phyloP scores from a whole-genome alignment of 139 green algal genomes.

The Penium margaritaceum region DNA sequence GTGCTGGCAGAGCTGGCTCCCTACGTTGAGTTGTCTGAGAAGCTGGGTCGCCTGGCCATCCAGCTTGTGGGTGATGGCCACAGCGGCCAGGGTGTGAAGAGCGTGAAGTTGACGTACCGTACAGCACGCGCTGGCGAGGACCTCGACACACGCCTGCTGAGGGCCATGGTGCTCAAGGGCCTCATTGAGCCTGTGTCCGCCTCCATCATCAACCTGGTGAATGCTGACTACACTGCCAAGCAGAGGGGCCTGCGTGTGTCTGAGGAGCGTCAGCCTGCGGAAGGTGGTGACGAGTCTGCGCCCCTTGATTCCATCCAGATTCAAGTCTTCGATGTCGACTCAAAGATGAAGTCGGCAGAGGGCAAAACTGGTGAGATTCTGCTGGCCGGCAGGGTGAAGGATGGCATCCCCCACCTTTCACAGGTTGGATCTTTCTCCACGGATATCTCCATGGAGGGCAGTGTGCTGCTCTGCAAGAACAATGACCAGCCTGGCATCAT shows the following conservation, averaged over 20 bases:
- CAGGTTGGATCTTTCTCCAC: constrained; percentile 78
- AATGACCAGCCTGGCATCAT: constrained; percentile 88
- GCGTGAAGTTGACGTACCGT: constrained; percentile 77
- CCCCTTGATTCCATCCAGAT: constrained; percentile 38
- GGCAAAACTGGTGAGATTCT: constrained; percentile 15
- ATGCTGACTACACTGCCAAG: constrained; percentile 87
- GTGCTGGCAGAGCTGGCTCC: constrained; percentile 83
- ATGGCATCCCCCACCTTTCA: constrained; percentile 67
- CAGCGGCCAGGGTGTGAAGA: constrained; percentile 59
- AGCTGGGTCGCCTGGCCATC: constrained; percentile 48
- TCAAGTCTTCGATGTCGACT: constrained; percentile 25
- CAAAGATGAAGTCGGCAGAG: constrained; percentile 31
- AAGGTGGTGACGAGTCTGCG: constrained; percentile 38
- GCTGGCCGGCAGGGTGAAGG: constrained; percentile 38
- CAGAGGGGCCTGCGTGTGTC: constrained; percentile 71
- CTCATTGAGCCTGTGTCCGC: constrained; percentile 44
- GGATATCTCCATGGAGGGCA: constrained; percentile 69
- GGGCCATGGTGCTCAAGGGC: constrained; percentile 59
- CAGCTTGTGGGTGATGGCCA: constrained; percentile 50
- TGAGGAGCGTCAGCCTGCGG: constrained; percentile 57
- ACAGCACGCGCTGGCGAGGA: constrained; percentile 65
- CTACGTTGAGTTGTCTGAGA: constrained; percentile 69
- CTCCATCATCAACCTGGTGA: constrained; percentile 80
- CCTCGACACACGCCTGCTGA: constrained; percentile 85
- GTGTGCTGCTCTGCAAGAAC: constrained; percentile 69